Evolutionary conservation across 2,329 filamentous ascomycete species (phyloP).

Genomic region (Pseudogymnoascus sp.): DNA sequence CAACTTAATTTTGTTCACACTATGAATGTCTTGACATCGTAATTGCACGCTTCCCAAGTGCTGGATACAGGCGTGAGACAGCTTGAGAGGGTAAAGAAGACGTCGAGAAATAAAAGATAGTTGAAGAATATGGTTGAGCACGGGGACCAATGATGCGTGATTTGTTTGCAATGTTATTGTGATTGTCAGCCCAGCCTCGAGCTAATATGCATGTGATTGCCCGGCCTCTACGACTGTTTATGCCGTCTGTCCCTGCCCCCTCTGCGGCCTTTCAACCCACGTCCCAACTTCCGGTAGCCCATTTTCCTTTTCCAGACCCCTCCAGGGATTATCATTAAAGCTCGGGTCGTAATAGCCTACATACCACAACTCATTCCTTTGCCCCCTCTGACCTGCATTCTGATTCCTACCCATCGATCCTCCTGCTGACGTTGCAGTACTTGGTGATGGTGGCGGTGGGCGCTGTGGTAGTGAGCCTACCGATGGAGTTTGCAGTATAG

Average conservation of each 20-base stretch:
- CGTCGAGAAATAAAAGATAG: background rate
- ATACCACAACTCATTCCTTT: conserved; percentile 49
- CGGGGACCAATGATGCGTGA: background rate
- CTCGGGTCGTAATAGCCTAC: conserved; percentile 60
- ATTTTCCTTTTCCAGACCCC: conserved; percentile 41
- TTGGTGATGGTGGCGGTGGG: background rate
- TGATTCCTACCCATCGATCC: background rate
- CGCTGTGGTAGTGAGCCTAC: background rate
- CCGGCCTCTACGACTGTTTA: background rate
- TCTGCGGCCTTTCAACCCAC: conserved; percentile 34
- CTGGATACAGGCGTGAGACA: conserved; percentile 12
- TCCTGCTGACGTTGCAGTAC: background rate
- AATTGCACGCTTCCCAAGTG: conserved; percentile 14
- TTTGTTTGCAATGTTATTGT: conserved; percentile 2
- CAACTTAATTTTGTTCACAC: conserved; percentile 7
- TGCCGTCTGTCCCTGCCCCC: background rate
- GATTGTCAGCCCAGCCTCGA: background rate
- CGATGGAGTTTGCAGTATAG: background rate
- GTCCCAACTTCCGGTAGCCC: conserved; percentile 38
- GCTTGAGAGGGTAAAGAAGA: background rate
- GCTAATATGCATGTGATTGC: background rate
- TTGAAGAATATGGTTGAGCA: background rate
- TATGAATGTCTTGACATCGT: conserved; percentile 8
- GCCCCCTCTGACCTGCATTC: conserved; percentile 25
- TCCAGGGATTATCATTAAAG: conserved; percentile 70